Conservation (phyloP, 768 basidiomycete genomes). For the Suillus discolor region DNA sequence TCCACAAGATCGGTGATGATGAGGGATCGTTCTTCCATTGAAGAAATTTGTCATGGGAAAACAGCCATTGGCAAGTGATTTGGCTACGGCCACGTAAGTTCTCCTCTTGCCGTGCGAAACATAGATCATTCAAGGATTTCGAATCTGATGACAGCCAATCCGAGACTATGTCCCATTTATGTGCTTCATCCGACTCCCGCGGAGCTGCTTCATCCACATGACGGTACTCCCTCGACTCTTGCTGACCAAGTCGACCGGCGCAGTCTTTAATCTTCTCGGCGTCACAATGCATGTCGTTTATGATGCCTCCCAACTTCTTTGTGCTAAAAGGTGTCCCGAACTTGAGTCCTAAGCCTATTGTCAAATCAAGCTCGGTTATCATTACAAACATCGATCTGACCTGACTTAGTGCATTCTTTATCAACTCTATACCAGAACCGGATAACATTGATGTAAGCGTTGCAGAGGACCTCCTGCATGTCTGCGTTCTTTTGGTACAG, state of each 20-base stretch:
- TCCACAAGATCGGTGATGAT: not conserved
- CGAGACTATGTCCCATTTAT: too few species aligned
- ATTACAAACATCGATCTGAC: not conserved
- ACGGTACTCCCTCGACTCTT: not conserved
- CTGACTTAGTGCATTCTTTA: slow-evolving; percentile 22
- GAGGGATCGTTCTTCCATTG: not conserved
- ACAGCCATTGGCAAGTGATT: not conserved
- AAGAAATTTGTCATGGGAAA: not conserved
- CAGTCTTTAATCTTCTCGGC: not conserved
- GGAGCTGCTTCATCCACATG: too few species aligned
- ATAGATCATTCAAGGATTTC: too few species aligned
- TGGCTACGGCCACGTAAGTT: not conserved
- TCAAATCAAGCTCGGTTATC: not conserved
- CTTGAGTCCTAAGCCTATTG: not conserved
- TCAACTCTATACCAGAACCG: slow-evolving; percentile 27
- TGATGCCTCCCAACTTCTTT: slow-evolving; percentile 1
- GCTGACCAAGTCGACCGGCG: not conserved
- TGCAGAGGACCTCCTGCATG: slow-evolving; percentile 18
- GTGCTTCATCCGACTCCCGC: too few species aligned
- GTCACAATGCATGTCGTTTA: not conserved
- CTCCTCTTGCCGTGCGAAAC: not conserved
- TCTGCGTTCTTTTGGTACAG: slow-evolving; percentile 20
- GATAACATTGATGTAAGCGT: slow-evolving; percentile 23
- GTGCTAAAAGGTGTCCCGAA: not conserved
- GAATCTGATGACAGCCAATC: too few species aligned